phyloP scores from a whole-genome alignment of 805 yeast genomes.

The Ogataea nakhonphanomensis region DNA sequence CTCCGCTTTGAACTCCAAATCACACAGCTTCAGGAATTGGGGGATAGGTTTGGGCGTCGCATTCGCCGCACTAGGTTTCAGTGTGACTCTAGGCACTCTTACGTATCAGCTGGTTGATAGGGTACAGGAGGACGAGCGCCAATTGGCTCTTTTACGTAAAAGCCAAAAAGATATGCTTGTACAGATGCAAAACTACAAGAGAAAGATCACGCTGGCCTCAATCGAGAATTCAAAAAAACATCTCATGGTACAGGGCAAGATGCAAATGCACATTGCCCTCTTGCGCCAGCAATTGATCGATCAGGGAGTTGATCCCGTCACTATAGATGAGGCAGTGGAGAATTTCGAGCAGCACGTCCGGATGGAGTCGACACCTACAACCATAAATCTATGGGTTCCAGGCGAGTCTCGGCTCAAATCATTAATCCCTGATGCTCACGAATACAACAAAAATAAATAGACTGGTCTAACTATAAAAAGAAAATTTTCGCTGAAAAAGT shows the following conservation, averaged over 20 bases:
- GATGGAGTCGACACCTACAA: constrained; percentile 52
- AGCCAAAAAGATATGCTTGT: constrained; percentile 39
- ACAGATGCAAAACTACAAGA: constrained; percentile 47
- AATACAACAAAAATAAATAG: constrained; percentile 47
- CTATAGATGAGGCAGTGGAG: constrained; percentile 47
- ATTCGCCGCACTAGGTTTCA: constrained; percentile 13
- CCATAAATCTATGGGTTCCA: constrained; percentile 60
- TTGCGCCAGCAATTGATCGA: constrained; percentile 58
- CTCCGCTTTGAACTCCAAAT: not conserved
- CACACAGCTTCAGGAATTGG: constrained; percentile 10
- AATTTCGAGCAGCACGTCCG: constrained; percentile 59
- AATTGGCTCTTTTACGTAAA: constrained; percentile 22
- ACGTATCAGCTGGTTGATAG: constrained; percentile 19
- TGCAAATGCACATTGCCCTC: constrained; percentile 66
- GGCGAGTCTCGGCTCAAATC: constrained; percentile 48
- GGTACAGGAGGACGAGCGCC: constrained; percentile 24
- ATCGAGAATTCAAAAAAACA: constrained; percentile 48
- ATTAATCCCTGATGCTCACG: constrained; percentile 56
- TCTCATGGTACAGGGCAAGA: constrained; percentile 50
- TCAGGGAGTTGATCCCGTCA: constrained; percentile 54
- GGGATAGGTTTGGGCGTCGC: constrained; percentile 19
- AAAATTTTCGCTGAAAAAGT: constrained; percentile 14
- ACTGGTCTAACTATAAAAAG: constrained; percentile 1
- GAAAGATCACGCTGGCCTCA: constrained; percentile 50
- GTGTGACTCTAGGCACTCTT: constrained; percentile 14